Evolutionary conservation across 1,284 basidiomycete genomes (phyloP).

Genomic region (Tylopilus sp.): DNA sequence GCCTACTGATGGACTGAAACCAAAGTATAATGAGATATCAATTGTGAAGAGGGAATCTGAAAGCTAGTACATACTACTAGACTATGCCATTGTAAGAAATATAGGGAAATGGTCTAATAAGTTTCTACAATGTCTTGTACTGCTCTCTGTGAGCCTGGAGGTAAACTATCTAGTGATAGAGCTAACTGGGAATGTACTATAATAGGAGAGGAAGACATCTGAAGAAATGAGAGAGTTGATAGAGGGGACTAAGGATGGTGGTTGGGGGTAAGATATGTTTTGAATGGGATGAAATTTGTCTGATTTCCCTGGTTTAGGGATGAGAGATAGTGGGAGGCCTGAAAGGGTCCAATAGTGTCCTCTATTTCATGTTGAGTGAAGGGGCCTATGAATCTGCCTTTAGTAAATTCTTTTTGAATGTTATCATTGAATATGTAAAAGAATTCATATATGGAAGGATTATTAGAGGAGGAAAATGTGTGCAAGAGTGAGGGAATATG

Average conservation of each 20-base stretch:
- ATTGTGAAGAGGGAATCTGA: not conserved
- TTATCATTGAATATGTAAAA: not conserved
- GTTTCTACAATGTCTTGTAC: slow-evolving; percentile 9
- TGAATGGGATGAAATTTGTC: not conserved
- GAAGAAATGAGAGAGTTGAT: not conserved
- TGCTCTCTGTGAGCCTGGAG: slow-evolving; percentile 4
- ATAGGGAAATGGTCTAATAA: slow-evolving; percentile 8
- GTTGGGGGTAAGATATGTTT: not conserved
- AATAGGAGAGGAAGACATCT: not conserved
- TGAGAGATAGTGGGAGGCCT: not conserved
- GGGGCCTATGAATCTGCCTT: not conserved
- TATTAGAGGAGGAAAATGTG: not conserved
- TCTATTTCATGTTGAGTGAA: not conserved
- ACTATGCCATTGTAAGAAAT: slow-evolving; percentile 8
- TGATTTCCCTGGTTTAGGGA: not conserved
- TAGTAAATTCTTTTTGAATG: not conserved
- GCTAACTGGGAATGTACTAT: slow-evolving; percentile 2
- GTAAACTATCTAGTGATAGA: not conserved
- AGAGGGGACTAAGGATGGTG: not conserved
- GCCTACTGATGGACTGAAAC: not conserved
- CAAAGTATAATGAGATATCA: not conserved
- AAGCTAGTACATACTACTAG: not conserved
- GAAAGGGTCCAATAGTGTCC: not conserved
- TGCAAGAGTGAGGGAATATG: too few relatives aligned
- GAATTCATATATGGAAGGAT: not conserved